Base-by-base conservation (phyloP, 208 protist species). In the Acanthamoeba triangularis region DNA sequence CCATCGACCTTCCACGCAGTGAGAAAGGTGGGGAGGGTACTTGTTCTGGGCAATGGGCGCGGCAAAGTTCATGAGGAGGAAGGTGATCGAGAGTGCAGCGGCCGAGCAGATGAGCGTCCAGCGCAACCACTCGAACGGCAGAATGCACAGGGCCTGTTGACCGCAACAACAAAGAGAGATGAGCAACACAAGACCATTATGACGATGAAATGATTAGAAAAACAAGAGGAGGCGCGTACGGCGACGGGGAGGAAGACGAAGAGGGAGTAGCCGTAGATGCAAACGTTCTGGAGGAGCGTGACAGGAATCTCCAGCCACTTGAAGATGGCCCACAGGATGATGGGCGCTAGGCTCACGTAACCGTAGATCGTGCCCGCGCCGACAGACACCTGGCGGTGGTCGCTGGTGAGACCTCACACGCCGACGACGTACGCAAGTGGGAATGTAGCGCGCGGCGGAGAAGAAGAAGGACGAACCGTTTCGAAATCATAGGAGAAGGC, bases 261-360 rank as follows among this genome's bases (percentile, higher is more conserved):
- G 30, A 94, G 49, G n/a, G 90, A 74, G 56, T 94, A 94, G 67
- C 90, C 90, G 33, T 94, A 94, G 30, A 94, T 94, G 76, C 90
- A 94, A 25, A 94, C 52, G n/a, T 37, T 94, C 44, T 94, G 76
- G 35, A 80, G 90, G 10, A 94, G 52, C 18, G 30, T 80, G 35
- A 94, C 54, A 8, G 44, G 76, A 49, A 87, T 56, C 49, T 47
- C 65, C 16, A 94, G 76, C 67, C 90, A 94, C 44, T 82, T 74
- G 72, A 94, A 94, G 33, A 61, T 47, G 35, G 35, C 25, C 72
- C 76, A 94, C 33, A 94, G 30, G 35, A 94, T 56, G 67, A 94
- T 87, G 10, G 90, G 90, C 33, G 56, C 90, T 3, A 85, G 25
- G 76, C 16, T 33, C 30, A 85, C 49, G 14, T 94, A 94, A 28